Conservation (phyloP, 108 stramenopile genomes). For the Aurantiochytrium sp. region DNA sequence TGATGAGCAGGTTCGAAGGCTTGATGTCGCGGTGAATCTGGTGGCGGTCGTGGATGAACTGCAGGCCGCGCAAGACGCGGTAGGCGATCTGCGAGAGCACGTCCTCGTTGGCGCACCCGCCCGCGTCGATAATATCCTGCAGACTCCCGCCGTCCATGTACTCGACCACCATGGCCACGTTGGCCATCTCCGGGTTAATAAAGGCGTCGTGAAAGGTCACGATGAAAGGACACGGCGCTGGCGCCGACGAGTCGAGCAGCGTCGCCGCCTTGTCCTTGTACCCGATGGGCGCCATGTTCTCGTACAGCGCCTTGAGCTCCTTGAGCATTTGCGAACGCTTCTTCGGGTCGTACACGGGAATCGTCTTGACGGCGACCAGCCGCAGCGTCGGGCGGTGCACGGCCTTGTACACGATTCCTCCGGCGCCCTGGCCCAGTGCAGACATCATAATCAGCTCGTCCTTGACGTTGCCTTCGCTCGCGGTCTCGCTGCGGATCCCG, state of each 20-base stretch:
- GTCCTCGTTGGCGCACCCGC: constrained; percentile 50
- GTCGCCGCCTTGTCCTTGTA: not conserved
- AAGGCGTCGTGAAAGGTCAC: constrained; percentile 64
- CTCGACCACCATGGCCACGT: constrained; percentile 54
- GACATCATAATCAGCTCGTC: constrained; percentile 50
- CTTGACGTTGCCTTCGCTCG: constrained; percentile 17
- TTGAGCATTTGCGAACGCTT: constrained; percentile 53
- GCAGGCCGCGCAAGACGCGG: constrained; percentile 46
- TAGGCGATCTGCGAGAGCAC: constrained; percentile 48
- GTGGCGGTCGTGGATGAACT: constrained; percentile 46
- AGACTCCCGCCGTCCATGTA: constrained; percentile 43
- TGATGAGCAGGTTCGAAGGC: constrained; percentile 53
- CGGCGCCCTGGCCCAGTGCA: constrained; percentile 59
- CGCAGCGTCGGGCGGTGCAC: constrained; percentile 59
- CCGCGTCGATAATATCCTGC: constrained; percentile 46
- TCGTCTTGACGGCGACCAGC: constrained; percentile 63
- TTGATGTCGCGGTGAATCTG: constrained; percentile 69
- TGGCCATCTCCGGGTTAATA: constrained; percentile 46
- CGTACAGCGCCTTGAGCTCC: constrained; percentile 56
- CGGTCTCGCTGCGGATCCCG: not conserved
- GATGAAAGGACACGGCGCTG: constrained; percentile 42
- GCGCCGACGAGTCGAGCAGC: too few species aligned
- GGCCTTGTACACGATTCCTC: constrained; percentile 57
- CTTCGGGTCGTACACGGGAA: constrained; percentile 52
- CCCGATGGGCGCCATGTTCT: constrained; percentile 33